Evolutionary conservation across 2,329 filamentous ascomycete species (phyloP).

Genomic region (Colletotrichum sojae): DNA sequence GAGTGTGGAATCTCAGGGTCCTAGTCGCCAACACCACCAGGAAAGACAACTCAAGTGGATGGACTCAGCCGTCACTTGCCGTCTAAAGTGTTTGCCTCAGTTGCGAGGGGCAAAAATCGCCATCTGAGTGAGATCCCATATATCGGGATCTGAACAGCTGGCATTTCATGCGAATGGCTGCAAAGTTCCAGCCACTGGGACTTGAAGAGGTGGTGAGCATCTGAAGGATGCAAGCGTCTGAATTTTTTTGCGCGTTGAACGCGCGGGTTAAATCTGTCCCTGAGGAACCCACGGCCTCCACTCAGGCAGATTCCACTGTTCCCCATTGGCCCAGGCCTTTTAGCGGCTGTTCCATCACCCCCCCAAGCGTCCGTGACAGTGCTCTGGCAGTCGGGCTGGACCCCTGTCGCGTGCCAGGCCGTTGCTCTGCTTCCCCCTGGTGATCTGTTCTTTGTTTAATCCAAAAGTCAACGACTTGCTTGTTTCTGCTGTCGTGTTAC

Average conservation of each 20-base stretch:
- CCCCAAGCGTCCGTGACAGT: slow-evolving; percentile 17
- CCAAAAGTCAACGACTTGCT: slow-evolving; percentile 9
- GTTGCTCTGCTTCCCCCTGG: slow-evolving; percentile 35
- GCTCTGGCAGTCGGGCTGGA: slow-evolving; percentile 11
- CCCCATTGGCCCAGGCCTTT: slow-evolving; percentile 15
- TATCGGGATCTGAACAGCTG: background rate
- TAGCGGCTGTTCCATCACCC: slow-evolving; percentile 5
- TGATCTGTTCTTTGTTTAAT: slow-evolving; percentile 41
- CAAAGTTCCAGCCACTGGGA: background rate
- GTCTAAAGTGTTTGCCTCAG: too few species aligned
- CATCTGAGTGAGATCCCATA: background rate
- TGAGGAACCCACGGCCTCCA: slow-evolving; percentile 3
- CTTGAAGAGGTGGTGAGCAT: background rate
- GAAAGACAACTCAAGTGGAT: too few species aligned
- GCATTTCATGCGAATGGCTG: background rate
- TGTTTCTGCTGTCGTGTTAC: background rate
- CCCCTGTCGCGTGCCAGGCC: slow-evolving; percentile 32
- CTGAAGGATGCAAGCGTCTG: background rate
- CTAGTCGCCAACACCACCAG: too few species aligned
- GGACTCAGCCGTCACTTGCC: too few species aligned
- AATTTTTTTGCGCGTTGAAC: slow-evolving; percentile 11
- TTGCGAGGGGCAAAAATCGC: background rate
- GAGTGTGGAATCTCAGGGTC: too few species aligned
- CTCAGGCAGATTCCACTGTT: background rate
- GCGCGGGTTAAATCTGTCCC: slow-evolving; percentile 25